These are phyloP conservation scores for Hypoxylon cercidicola DNA, from an alignment of 495 filamentous ascomycete genomes.

Conservation along the genomic window DNA sequence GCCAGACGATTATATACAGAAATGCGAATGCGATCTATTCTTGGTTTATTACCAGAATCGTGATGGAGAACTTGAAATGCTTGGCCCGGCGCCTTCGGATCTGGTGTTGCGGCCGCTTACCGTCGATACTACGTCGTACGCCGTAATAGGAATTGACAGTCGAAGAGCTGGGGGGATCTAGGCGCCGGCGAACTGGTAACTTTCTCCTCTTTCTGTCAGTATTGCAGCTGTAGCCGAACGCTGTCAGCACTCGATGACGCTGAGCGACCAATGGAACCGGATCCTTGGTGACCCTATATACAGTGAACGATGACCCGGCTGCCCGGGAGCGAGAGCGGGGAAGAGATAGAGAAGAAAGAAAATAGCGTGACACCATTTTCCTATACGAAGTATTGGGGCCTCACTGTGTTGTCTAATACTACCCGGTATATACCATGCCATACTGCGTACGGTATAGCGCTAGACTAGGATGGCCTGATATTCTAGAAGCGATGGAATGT, in stretches of 20 bases:
- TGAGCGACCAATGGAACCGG: slow-evolving; percentile 13
- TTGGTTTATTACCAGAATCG: not conserved
- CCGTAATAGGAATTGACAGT: slow-evolving; percentile 15
- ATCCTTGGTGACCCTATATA: slow-evolving; percentile 22
- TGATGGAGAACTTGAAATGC: not conserved
- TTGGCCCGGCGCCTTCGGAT: slow-evolving; percentile 10
- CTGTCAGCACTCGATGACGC: slow-evolving; percentile 14
- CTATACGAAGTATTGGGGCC: slow-evolving; percentile 26
- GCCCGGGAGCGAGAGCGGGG: slow-evolving; percentile 13
- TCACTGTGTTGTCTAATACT: not conserved
- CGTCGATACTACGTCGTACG: slow-evolving; percentile 8
- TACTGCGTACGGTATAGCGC: slow-evolving; percentile 18
- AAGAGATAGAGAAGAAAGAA: slow-evolving; percentile 6
- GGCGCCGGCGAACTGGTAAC: slow-evolving; percentile 7
- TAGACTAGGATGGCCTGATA: slow-evolving; percentile 8
- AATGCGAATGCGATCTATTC: not conserved
- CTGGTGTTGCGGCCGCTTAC: slow-evolving; percentile 14
- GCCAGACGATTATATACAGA: not conserved
- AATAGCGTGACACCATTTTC: slow-evolving; percentile 14
- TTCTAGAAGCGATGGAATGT: slow-evolving; percentile 1
- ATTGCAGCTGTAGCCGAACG: slow-evolving; percentile 24
- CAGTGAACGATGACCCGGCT: slow-evolving; percentile 8
- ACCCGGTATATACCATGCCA: slow-evolving; percentile 13
- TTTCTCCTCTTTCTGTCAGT: slow-evolving; percentile 10
- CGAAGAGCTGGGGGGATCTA: not conserved